A percentile compares a stretch with the other conserved stretches of the same genome.
Evolutionary conservation across 2,329 filamentous ascomycete species (phyloP).

Genomic region (Orbilia oligospora): DNA sequence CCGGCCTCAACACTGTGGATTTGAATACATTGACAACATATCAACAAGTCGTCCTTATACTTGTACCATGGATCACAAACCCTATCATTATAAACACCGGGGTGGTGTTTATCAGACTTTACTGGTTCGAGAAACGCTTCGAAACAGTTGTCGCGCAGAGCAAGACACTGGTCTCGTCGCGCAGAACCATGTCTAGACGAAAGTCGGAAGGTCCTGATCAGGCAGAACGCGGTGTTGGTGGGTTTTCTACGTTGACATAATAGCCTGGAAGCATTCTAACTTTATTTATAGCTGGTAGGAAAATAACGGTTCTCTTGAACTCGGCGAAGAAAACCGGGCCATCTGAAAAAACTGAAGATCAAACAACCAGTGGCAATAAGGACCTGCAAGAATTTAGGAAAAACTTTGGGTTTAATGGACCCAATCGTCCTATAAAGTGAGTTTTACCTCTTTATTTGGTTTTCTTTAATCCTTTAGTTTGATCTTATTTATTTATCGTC

Average conservation of each 20-base stretch:
- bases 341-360: conserved; percentile 36
- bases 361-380: conserved; percentile 45
- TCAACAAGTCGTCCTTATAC: conserved; percentile 80
- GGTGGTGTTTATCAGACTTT: conserved; percentile 91
- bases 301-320: conserved; percentile 38
- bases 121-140: conserved; percentile 98
- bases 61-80: conserved; percentile 81
- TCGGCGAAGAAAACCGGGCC: conserved; percentile 36
- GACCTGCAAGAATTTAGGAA: conserved; percentile 52
- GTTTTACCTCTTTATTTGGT: neutral
- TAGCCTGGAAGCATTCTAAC: neutral
- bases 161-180: conserved; percentile 36
- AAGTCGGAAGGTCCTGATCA: conserved; percentile 50
- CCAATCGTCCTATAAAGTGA: conserved; percentile 51
- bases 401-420: conserved; percentile 22
- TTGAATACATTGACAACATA: conserved; percentile 78
- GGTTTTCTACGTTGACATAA: neutral
- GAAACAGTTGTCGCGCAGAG: conserved; percentile 74
- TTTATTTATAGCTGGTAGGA: conserved; percentile 41
- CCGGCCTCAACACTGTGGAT: conserved; percentile 84
- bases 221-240: conserved; percentile 58
- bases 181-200: conserved; percentile 45
- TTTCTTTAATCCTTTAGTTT: no score
- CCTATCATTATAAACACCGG: conserved; percentile 87
- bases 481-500: no score